phyloP scores from a whole-genome alignment of 202 grass and related monocot species.

The Zizania palustris region DNA sequence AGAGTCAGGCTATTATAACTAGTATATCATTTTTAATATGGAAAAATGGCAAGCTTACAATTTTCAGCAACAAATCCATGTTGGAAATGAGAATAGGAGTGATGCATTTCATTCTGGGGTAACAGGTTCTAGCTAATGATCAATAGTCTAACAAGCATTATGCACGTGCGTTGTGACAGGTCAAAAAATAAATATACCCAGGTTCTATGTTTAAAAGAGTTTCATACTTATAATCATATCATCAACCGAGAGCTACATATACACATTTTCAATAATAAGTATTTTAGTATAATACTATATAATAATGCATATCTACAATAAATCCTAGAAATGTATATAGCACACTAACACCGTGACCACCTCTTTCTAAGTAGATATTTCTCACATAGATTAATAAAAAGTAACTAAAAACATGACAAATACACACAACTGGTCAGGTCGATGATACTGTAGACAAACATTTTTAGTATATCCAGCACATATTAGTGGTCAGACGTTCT shows the following conservation, averaged over 20 bases:
- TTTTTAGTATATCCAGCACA: constrained; percentile 24
- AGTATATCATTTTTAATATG: not conserved
- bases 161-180: too few species aligned
- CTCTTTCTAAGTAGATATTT: too few species aligned
- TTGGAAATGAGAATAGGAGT: not conserved
- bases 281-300: too few species aligned
- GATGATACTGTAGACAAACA: not conserved
- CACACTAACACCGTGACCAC: too few species aligned
- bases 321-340: too few species aligned
- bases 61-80: not conserved
- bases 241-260: too few species aligned
- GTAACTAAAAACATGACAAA: constrained; percentile 21
- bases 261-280: too few species aligned
- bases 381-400: not conserved
- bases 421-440: constrained; percentile 13
- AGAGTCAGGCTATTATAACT: not conserved
- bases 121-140: not conserved
- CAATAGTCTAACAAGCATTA: not conserved
- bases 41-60: constrained; percentile 15
- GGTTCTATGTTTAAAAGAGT: too few species aligned
- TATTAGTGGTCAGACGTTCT: constrained; percentile 28
- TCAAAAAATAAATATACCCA: too few species aligned
- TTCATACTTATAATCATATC: too few species aligned
- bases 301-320: too few species aligned
- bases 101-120: not conserved